Percentiles rank a stretch among this genome's conserved stretches.
Conservation (phyloP, 2,329 filamentous ascomycete genomes). For the Berkeleyomyces basicola region DNA sequence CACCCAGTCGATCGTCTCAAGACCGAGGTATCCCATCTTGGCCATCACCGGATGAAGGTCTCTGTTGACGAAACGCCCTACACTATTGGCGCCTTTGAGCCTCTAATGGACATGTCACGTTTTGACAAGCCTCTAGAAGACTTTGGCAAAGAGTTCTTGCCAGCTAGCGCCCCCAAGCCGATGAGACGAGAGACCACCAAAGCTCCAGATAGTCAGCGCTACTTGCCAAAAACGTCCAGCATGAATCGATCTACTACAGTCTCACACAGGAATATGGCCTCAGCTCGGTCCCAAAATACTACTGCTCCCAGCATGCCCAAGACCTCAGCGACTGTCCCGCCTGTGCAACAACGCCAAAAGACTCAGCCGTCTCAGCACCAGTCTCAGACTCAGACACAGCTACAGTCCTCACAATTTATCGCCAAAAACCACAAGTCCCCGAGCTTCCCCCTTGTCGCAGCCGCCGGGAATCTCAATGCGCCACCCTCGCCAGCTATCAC, state of each 20-base stretch:
- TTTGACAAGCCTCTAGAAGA: constrained; percentile 38
- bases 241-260: constrained; percentile 6
- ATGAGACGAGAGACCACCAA: constrained; percentile 6
- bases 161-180: constrained; percentile 5
- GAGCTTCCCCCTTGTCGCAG: constrained; percentile 7
- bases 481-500: background rate
- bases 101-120: constrained; percentile 45
- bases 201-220: constrained; percentile 4
- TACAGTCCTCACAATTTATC: background rate
- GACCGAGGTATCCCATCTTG: constrained; percentile 10
- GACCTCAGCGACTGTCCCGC: background rate
- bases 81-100: constrained; percentile 51
- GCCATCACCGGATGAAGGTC: constrained; percentile 23
- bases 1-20: background rate
- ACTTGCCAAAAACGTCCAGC: background rate
- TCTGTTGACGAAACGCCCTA: constrained; percentile 36
- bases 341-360: background rate
- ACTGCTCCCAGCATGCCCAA: background rate
- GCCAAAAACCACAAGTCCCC: background rate
- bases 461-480: constrained; percentile 3
- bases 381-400: background rate
- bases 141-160: constrained; percentile 29
- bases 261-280: constrained; percentile 1
- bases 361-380: background rate
- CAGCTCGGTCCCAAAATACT: constrained; percentile 9